phyloP scores from a whole-genome alignment of 352 stramenopile species.

The Pythium brachiatum region DNA sequence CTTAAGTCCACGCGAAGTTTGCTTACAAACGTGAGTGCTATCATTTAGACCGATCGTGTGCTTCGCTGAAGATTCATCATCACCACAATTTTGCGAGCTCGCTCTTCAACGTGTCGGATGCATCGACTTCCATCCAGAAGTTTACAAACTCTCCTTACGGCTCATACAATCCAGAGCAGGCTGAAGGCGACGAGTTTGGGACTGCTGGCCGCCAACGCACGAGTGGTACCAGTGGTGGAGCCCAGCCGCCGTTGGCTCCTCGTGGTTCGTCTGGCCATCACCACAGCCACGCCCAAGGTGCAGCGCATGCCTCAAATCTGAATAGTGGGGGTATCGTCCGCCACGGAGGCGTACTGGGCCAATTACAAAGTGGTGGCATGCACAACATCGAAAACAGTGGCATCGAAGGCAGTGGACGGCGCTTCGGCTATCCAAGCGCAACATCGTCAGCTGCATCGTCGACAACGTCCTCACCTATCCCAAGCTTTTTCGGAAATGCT shows the following conservation, averaged over 20 bases:
- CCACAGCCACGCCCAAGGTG: conserved; percentile 1
- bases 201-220: background rate
- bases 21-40: background rate
- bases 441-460: conserved; percentile 37
- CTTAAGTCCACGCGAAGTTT: no score
- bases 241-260: conserved; percentile 11
- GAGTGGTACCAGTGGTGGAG: conserved; percentile 12
- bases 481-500: conserved; percentile 28
- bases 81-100: conserved; percentile 56
- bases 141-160: conserved; percentile 27
- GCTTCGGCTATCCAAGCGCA: conserved; percentile 20
- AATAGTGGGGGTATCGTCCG: conserved; percentile 22
- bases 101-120: conserved; percentile 61
- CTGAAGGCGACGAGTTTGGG: conserved; percentile 12
- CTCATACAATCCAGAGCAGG: conserved; percentile 22
- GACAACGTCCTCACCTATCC: conserved; percentile 32
- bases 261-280: conserved; percentile 8
- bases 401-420: conserved; percentile 15
- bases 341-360: background rate
- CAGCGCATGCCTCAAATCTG: background rate
- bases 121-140: conserved; percentile 22
- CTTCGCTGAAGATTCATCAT: conserved; percentile 79
- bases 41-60: conserved; percentile 69
- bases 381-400: conserved; percentile 17
- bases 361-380: background rate